These are phyloP conservation scores for Achlya hypogyna DNA, from an alignment of 352 stramenopile species.

Conservation along the genomic window DNA sequence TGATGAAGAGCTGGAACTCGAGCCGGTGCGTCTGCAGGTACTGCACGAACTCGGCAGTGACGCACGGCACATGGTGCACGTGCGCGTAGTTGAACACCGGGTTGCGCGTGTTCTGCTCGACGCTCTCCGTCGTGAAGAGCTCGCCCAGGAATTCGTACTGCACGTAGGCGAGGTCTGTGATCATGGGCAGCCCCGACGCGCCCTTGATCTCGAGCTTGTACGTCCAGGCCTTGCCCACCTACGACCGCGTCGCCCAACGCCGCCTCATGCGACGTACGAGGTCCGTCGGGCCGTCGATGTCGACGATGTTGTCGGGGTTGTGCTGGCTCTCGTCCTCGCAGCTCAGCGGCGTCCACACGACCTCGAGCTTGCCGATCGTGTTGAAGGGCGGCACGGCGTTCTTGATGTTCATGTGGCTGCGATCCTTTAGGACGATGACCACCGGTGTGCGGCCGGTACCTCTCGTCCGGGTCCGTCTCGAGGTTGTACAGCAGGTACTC, in stretches of 20 bases:
- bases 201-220: conserved; percentile 83
- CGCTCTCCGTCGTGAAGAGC: conserved; percentile 86
- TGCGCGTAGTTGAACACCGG: conserved; percentile 86
- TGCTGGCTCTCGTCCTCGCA: conserved; percentile 60
- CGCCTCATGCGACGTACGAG: conserved; percentile 25
- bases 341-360: conserved; percentile 81
- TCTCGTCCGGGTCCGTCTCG: conserved; percentile 85
- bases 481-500: conserved; percentile 90
- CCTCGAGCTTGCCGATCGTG: conserved; percentile 88
- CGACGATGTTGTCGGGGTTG: conserved; percentile 50
- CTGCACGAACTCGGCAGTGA: conserved; percentile 82
- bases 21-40: conserved; percentile 73
- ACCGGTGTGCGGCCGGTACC: not conserved
- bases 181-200: conserved; percentile 75
- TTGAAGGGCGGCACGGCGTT: conserved; percentile 87
- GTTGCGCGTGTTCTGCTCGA: conserved; percentile 82
- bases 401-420: conserved; percentile 76
- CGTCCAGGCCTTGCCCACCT: conserved; percentile 85
- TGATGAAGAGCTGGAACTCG: conserved; percentile 85
- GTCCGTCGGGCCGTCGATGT: conserved; percentile 64
- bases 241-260: conserved; percentile 10
- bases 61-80: conserved; percentile 77
- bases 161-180: conserved; percentile 85
- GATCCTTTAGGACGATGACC: not conserved
- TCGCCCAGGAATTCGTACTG: conserved; percentile 91